Evolutionary conservation across 108 stramenopile species (phyloP).

Genomic region (Fragilaria crotonensis): DNA sequence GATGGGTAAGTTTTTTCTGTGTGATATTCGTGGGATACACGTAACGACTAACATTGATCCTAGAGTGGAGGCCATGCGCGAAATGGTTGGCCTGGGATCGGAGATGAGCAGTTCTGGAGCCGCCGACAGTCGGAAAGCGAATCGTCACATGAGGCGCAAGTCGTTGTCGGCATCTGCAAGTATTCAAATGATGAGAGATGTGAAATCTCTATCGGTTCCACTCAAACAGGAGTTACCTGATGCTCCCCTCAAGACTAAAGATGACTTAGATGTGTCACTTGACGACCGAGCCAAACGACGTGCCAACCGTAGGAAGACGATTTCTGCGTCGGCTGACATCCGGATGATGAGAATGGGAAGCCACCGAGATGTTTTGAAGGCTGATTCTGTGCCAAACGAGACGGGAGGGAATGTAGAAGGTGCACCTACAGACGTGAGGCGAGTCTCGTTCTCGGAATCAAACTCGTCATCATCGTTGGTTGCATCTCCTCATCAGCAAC

Average conservation of each 20-base stretch:
- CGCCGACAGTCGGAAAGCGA: background rate
- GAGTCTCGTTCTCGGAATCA: too few species aligned
- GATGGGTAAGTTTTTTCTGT: conserved; percentile 1
- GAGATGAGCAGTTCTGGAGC: background rate
- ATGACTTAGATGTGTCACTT: background rate
- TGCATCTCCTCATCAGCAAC: too few species aligned
- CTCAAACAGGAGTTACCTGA: background rate
- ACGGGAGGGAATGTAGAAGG: too few species aligned
- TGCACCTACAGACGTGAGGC: too few species aligned
- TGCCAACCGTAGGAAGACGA: background rate
- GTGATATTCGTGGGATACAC: too few species aligned
- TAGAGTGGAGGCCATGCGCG: background rate
- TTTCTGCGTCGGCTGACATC: background rate
- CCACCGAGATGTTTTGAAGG: too few species aligned
- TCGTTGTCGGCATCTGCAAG: conserved; percentile 35
- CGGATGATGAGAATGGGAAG: background rate
- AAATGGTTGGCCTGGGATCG: background rate
- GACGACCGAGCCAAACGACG: background rate
- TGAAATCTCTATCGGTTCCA: background rate
- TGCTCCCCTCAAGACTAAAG: background rate
- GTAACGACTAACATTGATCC: too few species aligned
- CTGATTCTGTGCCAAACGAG: too few species aligned
- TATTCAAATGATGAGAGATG: conserved; percentile 18
- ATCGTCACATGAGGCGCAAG: conserved; percentile 18
- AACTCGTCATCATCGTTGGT: too few species aligned